Conservation (phyloP, 208 protist genomes). For the Herpetomonas muscarum region DNA sequence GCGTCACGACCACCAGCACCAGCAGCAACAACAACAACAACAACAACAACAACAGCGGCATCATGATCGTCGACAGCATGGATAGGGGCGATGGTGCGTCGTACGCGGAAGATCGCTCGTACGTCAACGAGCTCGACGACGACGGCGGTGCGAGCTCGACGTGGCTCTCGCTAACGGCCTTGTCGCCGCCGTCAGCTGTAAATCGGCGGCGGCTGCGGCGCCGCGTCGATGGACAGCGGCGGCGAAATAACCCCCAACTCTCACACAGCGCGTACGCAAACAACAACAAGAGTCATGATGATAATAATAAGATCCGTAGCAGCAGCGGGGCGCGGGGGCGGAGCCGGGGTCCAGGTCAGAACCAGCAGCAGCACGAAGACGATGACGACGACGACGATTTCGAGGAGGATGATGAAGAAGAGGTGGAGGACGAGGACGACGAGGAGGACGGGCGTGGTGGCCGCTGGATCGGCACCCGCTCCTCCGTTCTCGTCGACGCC, state of each 20-base stretch:
- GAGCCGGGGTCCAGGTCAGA: too few relatives aligned
- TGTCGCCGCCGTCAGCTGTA: neutral
- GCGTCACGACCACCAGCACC: neutral
- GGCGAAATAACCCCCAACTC: too few relatives aligned
- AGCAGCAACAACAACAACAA: constrained; percentile 4
- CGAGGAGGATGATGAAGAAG: neutral
- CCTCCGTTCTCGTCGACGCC: neutral
- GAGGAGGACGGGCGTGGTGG: neutral
- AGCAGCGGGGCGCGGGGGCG: too few relatives aligned
- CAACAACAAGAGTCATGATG: too few relatives aligned
- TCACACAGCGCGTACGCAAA: too few relatives aligned
- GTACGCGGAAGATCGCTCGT: neutral
- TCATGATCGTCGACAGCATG: neutral
- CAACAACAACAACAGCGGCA: neutral
- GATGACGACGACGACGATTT: neutral
- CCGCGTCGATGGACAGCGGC: too few relatives aligned
- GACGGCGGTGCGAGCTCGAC: neutral
- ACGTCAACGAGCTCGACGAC: neutral
- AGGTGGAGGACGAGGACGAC: neutral
- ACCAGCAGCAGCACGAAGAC: too few relatives aligned
- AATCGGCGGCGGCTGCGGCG: neutral
- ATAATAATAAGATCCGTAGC: too few relatives aligned
- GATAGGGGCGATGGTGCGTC: neutral
- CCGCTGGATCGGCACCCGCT: neutral
- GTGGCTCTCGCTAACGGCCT: constrained; percentile 4